phyloP scores from a whole-genome alignment of 495 filamentous ascomycete genomes.

The Bryoglossum gracile region DNA sequence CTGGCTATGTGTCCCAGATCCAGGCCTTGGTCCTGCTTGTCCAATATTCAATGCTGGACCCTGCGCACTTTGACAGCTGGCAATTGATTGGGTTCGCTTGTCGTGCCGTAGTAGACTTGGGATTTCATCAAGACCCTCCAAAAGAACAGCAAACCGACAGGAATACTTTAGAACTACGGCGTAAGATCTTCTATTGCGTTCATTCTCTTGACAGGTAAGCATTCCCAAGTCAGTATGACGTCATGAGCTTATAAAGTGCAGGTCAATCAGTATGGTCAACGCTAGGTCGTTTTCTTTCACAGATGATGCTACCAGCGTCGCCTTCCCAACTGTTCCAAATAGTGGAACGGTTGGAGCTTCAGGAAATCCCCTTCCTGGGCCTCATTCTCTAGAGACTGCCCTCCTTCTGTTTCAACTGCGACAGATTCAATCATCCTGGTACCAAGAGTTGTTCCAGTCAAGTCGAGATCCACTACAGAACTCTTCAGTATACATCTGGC shows the following conservation, averaged over 20 bases:
- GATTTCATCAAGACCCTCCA: conserved; percentile 83
- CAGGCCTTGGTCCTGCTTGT: conserved; percentile 80
- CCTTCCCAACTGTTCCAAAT: conserved; percentile 37
- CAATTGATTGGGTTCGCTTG: conserved; percentile 81
- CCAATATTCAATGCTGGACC: conserved; percentile 81
- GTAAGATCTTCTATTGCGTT: conserved; percentile 77
- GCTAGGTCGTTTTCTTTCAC: conserved; percentile 83
- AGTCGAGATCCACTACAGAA: conserved; percentile 55
- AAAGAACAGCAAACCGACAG: conserved; percentile 48
- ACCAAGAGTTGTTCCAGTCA: conserved; percentile 72
- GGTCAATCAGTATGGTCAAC: conserved; percentile 73
- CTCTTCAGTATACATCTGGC: conserved; percentile 51
- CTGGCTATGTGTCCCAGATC: conserved; percentile 73
- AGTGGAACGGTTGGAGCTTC: conserved; percentile 5
- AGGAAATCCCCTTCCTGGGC: conserved; percentile 19
- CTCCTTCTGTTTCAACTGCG: conserved; percentile 69
- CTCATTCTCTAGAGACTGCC: conserved; percentile 44
- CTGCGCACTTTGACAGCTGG: conserved; percentile 84
- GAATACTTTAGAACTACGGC: conserved; percentile 62
- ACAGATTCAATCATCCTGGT: conserved; percentile 70
- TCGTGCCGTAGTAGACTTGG: conserved; percentile 76
- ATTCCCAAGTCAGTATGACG: conserved; percentile 1
- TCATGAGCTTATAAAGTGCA: conserved; percentile 28
- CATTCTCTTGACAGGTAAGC: conserved; percentile 77
- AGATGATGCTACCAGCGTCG: conserved; percentile 75